A percentile compares a stretch with the other conserved stretches of the same genome.
Evolutionary conservation across 2,329 filamentous ascomycete species (phyloP).

Genomic region (Chaetoscypha palmicola): DNA sequence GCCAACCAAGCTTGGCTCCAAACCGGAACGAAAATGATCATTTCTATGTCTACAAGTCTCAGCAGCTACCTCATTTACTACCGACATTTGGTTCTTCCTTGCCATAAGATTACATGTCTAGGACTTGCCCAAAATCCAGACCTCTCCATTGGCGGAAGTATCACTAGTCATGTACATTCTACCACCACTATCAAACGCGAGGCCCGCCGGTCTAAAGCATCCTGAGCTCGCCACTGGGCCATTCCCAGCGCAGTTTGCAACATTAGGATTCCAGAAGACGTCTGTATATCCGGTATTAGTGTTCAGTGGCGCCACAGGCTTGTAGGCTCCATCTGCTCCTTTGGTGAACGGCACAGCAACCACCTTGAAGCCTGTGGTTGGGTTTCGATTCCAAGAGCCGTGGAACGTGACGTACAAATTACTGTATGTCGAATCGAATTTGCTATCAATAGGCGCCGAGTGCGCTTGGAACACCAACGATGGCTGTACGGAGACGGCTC

Average conservation of each 20-base stretch:
- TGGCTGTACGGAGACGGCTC: conserved; percentile 7
- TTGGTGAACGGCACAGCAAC: conserved; percentile 14
- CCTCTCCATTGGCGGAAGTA: conserved; percentile 13
- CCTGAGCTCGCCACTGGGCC: conserved; percentile 14
- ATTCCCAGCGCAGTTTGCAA: conserved; percentile 17
- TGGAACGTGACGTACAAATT: conserved; percentile 19
- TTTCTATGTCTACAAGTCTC: too few relatives aligned
- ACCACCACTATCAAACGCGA: conserved; percentile 11
- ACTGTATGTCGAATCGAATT: conserved; percentile 13
- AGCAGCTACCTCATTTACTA: too few relatives aligned
- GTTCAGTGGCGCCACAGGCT: conserved; percentile 4
- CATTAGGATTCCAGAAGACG: conserved; percentile 14
- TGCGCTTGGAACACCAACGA: conserved; percentile 17
- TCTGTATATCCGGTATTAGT: conserved; percentile 11
- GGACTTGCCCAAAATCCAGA: conserved; percentile 16
- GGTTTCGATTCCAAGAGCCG: conserved; percentile 15
- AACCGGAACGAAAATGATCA: too few relatives aligned
- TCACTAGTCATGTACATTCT: conserved; percentile 19
- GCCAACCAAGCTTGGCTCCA: too few relatives aligned
- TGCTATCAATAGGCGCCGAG: conserved; percentile 17
- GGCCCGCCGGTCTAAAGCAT: conserved; percentile 16
- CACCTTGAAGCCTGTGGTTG: conserved; percentile 15
- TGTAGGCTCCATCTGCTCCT: conserved; percentile 12
- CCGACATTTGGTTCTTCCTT: too few relatives aligned
- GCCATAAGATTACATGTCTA: too few relatives aligned